Evolutionary conservation across 2,329 filamentous ascomycete genomes (phyloP), one percentile per base, ranked within the genome.

Genomic region (Coniella lustricola): DNA sequence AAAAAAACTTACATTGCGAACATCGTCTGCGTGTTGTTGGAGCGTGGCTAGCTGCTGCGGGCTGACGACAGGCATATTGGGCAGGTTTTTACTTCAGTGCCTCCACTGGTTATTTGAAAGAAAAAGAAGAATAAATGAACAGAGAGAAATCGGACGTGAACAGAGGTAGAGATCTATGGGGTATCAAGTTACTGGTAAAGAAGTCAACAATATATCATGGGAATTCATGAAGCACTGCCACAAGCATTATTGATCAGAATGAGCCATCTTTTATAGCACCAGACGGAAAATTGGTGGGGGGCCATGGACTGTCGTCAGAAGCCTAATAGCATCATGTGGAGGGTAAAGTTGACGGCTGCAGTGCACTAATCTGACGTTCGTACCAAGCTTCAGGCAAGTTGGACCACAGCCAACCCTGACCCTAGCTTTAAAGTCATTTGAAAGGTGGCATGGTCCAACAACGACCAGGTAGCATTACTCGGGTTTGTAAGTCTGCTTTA

Each of bases 11-110:
- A 94, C 90, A 77, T 98, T 98, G 73, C 93, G 81, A 64, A 98
- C 85, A 67, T 90, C 87, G 56, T 90, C 82, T 59, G 90, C 81
- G 64, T 90, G 85, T 65, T 82, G 81, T 74, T 98, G 93, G 59
- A 98, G 82, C 67, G 83, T 81, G 58, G 93, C 86, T 62, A 98
- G 81, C 75, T 94, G 90, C 58, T 96, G 88, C 55, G 90, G 82
- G 55, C 81, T 85, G 57, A 98, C 89, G 57, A 96, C 84, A 56
- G 93, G 91, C 93, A 98, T 98, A 51, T 62, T 77, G 68, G 51
- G 16, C 40, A 33, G 16, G 12, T 9, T 33, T 31, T 21, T n/a
- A n/a, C n/a, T n/a, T n/a, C n/a, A n/a, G n/a, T n/a, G n/a, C n/a
- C n/a, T n/a, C n/a, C n/a, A n/a, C n/a, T n/a, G n/a, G n/a, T n/a